These are phyloP conservation scores for Oidiodendron maius DNA, from an alignment of 495 filamentous ascomycete species.

Conservation along the genomic window DNA sequence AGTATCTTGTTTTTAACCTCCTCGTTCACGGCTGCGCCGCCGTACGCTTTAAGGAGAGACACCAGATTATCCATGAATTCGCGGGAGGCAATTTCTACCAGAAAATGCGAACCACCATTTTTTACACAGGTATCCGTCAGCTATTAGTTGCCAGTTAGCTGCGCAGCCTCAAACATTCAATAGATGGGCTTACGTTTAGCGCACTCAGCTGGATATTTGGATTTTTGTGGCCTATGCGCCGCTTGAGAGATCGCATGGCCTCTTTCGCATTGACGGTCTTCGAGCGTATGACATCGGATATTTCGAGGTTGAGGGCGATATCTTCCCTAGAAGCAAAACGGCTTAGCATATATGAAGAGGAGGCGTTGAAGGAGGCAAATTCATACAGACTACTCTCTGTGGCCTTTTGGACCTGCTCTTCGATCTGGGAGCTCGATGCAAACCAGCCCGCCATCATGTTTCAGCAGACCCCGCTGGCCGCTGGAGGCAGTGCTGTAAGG, in stretches of 20 bases:
- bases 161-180: not conserved
- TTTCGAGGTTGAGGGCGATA: slow-evolving; percentile 93
- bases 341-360: slow-evolving; percentile 7
- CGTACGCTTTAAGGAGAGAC: slow-evolving; percentile 76
- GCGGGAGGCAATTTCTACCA: slow-evolving; percentile 87
- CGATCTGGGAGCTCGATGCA: slow-evolving; percentile 78
- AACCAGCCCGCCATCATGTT: slow-evolving; percentile 87
- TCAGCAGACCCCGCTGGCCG: too few species aligned
- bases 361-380: not conserved
- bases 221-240: slow-evolving; percentile 90
- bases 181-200: slow-evolving; percentile 57
- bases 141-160: slow-evolving; percentile 1
- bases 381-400: slow-evolving; percentile 74
- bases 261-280: slow-evolving; percentile 96
- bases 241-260: slow-evolving; percentile 92
- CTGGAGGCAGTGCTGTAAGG: too few species aligned
- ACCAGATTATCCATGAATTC: slow-evolving; percentile 98
- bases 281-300: slow-evolving; percentile 91
- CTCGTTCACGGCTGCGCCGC: slow-evolving; percentile 67
- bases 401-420: slow-evolving; percentile 93
- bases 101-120: slow-evolving; percentile 95
- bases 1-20: slow-evolving; percentile 87
- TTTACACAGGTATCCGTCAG: slow-evolving; percentile 98
- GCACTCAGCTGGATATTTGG: slow-evolving; percentile 93
- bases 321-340: slow-evolving; percentile 62